Evolutionary conservation across 768 basidiomycete genomes (phyloP), one percentile per base, ranked within the genome.

Genomic region (Xerocomellus intermedius): DNA sequence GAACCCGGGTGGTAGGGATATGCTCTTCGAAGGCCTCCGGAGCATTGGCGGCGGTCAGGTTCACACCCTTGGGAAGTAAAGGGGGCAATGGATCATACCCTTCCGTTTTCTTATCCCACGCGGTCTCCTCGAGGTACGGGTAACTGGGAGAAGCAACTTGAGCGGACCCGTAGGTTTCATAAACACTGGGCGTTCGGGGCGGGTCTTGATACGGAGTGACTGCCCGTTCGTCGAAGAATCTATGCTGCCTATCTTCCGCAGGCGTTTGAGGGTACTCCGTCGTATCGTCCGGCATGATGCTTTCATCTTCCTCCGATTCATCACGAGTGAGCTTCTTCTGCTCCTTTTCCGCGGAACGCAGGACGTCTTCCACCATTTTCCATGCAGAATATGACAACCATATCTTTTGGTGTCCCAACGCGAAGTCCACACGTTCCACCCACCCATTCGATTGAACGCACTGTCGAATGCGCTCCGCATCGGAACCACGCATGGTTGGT

Each of bases 281-380:
- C 8, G 65, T 62, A 61, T 78, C 79, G 45, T 71, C 69, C 8
- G 61, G 70, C 55, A 73, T 64, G 10, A 75, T 64, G 57, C 77
- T 81, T 61, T 79, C 81, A 26, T 75, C 80, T 55, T 79, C 80
- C 46, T 77, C 79, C 2, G 68, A 75, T 5, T 62, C 74, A 44
- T 73, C 79, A 26, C 70, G 68, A 32, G 62, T 66, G 13, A 69
- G 65, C 63, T 77, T 76, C 69, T 74, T 74, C 50, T 69, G 67
- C 53, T 82, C 81, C 67, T 75, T 81, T 69, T 84, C 82, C 45
- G 68, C 67, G 36, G 76, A 74, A 50, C 82, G 75, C 14, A 84
- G 54, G 38, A 75, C 76, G 48, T 85, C 82, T 64, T 84, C 84
- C n/a, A 81, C 74, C 61, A 75, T 75, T 70, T 82, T 82, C 85